phyloP scores from a whole-genome alignment of 2,329 filamentous ascomycete species.

The Exophiala bonariae region DNA sequence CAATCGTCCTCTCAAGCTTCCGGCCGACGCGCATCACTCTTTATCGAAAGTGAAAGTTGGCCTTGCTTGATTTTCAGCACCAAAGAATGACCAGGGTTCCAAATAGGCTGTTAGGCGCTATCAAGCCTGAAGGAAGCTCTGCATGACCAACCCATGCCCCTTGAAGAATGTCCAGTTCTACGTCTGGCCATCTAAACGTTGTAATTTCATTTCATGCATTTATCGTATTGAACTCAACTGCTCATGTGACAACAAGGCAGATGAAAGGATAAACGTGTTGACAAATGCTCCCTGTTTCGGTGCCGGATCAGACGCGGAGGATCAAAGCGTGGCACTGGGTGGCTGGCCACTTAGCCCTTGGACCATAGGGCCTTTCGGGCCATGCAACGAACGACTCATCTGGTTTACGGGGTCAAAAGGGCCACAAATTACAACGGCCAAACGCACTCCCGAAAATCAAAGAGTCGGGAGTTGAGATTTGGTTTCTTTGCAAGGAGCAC shows the following conservation, averaged over 20 bases:
- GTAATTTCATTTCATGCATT: slow-evolving; percentile 18
- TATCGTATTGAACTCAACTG: slow-evolving; percentile 7
- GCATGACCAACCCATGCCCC: slow-evolving; percentile 1
- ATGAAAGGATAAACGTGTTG: slow-evolving; percentile 13
- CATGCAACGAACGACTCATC: no score
- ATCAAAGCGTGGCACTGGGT: slow-evolving; percentile 16
- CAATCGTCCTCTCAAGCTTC: slow-evolving; percentile 2
- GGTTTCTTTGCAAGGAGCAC: no score
- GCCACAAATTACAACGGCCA: no score
- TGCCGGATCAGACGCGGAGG: slow-evolving; percentile 12
- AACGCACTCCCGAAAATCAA: no score
- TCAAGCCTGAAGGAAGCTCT: no score
- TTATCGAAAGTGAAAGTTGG: no score
- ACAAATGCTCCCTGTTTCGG: slow-evolving; percentile 22
- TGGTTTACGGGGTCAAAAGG: no score
- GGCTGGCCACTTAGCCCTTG: slow-evolving; percentile 13
- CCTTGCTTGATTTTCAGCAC: not conserved
- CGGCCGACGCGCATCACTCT: not conserved
- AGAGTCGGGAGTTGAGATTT: no score
- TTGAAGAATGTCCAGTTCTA: slow-evolving; percentile 6
- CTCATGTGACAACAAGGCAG: slow-evolving; percentile 19
- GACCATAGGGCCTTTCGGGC: no score
- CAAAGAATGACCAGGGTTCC: not conserved
- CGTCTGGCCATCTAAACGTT: slow-evolving; percentile 18
- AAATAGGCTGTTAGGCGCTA: slow-evolving; percentile 12